These are phyloP conservation scores for Aspergillus transmontanensis DNA, from an alignment of 2,329 filamentous ascomycete species.

Conservation along the genomic window DNA sequence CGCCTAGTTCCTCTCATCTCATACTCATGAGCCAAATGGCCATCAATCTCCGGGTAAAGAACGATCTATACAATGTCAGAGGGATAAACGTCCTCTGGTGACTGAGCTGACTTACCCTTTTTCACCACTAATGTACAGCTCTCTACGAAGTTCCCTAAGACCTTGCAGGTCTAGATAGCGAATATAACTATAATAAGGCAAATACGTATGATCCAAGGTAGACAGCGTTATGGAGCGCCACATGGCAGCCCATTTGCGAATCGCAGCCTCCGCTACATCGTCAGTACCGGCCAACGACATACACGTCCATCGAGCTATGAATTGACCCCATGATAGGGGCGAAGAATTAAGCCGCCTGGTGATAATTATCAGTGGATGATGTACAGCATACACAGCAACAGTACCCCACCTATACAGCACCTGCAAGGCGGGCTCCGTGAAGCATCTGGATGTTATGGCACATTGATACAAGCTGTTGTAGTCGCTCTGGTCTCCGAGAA, in stretches of 20 bases:
- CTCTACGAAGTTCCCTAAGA: slow-evolving; percentile 61
- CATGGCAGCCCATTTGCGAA: slow-evolving; percentile 62
- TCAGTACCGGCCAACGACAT: slow-evolving; percentile 27
- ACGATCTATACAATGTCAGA: slow-evolving; percentile 41
- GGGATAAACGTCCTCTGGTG: not conserved
- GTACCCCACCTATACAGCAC: slow-evolving; percentile 27
- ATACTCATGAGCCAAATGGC: slow-evolving; percentile 22
- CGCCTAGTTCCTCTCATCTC: slow-evolving; percentile 24
- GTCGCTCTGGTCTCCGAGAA: slow-evolving; percentile 27
- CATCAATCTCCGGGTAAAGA: slow-evolving; percentile 53
- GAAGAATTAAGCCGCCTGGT: slow-evolving; percentile 53
- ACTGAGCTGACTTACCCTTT: slow-evolving; percentile 50
- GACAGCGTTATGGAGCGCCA: slow-evolving; percentile 72
- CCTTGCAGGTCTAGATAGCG: slow-evolving; percentile 65
- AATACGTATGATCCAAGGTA: slow-evolving; percentile 61
- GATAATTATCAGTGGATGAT: slow-evolving; percentile 7
- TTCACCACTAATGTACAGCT: slow-evolving; percentile 61
- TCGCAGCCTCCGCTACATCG: slow-evolving; percentile 49
- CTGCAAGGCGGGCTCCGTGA: slow-evolving; percentile 26
- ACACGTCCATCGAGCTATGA: slow-evolving; percentile 35
- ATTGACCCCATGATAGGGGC: slow-evolving; percentile 47
- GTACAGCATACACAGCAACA: not conserved
- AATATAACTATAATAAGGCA: slow-evolving; percentile 71
- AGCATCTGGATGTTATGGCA: slow-evolving; percentile 26
- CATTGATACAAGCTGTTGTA: slow-evolving; percentile 32